Percentiles rank a stretch among this genome's conserved stretches.
phyloP scores from a whole-genome alignment of 495 filamentous ascomycete species.

The Penicillium salamii region DNA sequence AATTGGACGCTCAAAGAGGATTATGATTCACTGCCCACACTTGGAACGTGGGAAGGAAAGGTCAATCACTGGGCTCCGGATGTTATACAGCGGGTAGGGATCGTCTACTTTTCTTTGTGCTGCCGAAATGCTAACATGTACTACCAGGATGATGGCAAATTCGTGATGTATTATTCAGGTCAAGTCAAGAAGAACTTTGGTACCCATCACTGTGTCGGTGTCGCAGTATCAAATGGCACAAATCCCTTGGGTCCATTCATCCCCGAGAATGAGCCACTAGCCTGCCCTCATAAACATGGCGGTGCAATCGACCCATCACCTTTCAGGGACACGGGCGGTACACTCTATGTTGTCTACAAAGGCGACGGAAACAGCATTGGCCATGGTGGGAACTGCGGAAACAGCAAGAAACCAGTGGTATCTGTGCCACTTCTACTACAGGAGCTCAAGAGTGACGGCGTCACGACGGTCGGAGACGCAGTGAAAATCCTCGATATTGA shows the following conservation, averaged over 20 bases:
- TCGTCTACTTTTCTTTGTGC: background rate
- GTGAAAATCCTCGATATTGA: conserved; percentile 51
- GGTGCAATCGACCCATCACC: conserved; percentile 57
- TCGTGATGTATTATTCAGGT: conserved; percentile 57
- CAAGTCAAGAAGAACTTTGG: conserved; percentile 30
- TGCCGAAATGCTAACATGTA: background rate
- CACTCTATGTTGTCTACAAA: conserved; percentile 57
- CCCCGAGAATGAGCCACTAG: conserved; percentile 35
- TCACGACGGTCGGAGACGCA: conserved; percentile 45
- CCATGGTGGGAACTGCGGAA: conserved; percentile 52
- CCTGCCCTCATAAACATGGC: conserved; percentile 48
- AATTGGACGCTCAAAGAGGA: conserved; percentile 28
- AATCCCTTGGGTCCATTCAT: conserved; percentile 49
- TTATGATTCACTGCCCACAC: conserved; percentile 29
- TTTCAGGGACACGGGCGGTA: conserved; percentile 48
- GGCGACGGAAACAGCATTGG: conserved; percentile 58
- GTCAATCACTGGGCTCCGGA: conserved; percentile 36
- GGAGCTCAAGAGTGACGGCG: conserved; percentile 49
- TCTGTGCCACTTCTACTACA: conserved; percentile 59
- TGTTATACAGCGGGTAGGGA: conserved; percentile 30
- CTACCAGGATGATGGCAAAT: conserved; percentile 40
- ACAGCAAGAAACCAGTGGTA: conserved; percentile 40
- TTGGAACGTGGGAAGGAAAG: conserved; percentile 22
- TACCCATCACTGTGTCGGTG: conserved; percentile 51
- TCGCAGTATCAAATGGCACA: conserved; percentile 36